Conservation (phyloP, 768 basidiomycete genomes). For the Suillus clintonianus region DNA sequence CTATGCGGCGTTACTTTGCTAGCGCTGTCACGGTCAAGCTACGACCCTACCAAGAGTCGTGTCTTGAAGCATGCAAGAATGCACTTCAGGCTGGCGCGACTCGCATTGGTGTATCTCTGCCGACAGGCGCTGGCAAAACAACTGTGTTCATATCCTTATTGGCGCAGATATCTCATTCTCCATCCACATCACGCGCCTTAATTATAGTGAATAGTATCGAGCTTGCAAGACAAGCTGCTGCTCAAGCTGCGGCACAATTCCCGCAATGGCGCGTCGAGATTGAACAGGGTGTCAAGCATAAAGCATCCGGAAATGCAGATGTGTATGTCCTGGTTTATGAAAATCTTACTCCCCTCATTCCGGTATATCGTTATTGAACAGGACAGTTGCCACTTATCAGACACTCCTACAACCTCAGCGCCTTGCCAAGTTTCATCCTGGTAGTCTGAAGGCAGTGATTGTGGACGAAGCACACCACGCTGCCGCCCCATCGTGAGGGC, state of each 20-base stretch:
- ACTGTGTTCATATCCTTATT: slow-evolving; percentile 88
- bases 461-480: slow-evolving; percentile 97
- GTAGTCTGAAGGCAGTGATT: slow-evolving; percentile 69
- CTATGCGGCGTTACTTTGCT: slow-evolving; percentile 13
- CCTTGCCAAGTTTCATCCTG: slow-evolving; percentile 74
- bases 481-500: slow-evolving; percentile 82
- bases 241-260: slow-evolving; percentile 63
- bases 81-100: slow-evolving; percentile 68
- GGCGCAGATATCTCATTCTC: slow-evolving; percentile 52
- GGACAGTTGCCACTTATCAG: slow-evolving; percentile 89
- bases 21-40: slow-evolving; percentile 31
- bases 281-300: slow-evolving; percentile 80
- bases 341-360: background rate
- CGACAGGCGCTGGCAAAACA: slow-evolving; percentile 88
- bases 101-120: slow-evolving; percentile 81
- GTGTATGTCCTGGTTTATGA: slow-evolving; percentile 49
- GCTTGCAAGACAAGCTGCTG: slow-evolving; percentile 83
- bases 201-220: slow-evolving; percentile 91
- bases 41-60: slow-evolving; percentile 88
- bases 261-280: slow-evolving; percentile 85
- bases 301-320: slow-evolving; percentile 80
- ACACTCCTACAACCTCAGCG: slow-evolving; percentile 68
- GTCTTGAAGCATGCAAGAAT: slow-evolving; percentile 72
- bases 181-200: slow-evolving; percentile 58
- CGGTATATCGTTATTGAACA: slow-evolving; percentile 25